phyloP scores from a whole-genome alignment of 208 protist species.

The Leishmania aethiopica region DNA sequence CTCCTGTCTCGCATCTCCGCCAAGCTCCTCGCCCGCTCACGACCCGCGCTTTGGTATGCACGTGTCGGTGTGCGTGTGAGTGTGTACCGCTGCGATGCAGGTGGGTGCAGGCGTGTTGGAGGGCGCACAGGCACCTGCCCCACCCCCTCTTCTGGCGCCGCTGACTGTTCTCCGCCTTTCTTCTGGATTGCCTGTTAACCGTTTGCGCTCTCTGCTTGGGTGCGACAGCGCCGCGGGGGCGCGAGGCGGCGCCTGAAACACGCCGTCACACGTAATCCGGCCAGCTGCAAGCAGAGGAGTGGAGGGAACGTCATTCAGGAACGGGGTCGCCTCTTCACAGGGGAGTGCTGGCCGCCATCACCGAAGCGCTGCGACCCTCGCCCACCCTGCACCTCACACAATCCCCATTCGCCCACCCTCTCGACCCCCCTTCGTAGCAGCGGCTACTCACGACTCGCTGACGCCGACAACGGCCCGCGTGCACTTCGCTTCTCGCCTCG shows the following conservation, averaged over 20 bases:
- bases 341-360: background rate
- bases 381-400: background rate
- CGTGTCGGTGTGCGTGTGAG: background rate
- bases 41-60: background rate
- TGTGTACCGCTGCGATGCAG: background rate
- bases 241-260: background rate
- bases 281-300: background rate
- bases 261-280: background rate
- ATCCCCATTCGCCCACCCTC: background rate
- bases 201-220: too few species aligned
- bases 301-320: too few species aligned
- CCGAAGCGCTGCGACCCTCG: background rate
- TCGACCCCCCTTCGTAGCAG: background rate
- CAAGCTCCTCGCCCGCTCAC: background rate
- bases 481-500: background rate
- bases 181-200: too few species aligned
- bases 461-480: background rate
- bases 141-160: background rate
- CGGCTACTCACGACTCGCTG: background rate
- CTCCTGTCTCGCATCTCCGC: background rate
- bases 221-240: background rate
- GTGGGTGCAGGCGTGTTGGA: too few species aligned
- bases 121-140: background rate
- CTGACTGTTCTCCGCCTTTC: background rate
- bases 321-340: too few species aligned